phyloP scores from a whole-genome alignment of 176 grass and related monocot species.

The Carex littledalei region DNA sequence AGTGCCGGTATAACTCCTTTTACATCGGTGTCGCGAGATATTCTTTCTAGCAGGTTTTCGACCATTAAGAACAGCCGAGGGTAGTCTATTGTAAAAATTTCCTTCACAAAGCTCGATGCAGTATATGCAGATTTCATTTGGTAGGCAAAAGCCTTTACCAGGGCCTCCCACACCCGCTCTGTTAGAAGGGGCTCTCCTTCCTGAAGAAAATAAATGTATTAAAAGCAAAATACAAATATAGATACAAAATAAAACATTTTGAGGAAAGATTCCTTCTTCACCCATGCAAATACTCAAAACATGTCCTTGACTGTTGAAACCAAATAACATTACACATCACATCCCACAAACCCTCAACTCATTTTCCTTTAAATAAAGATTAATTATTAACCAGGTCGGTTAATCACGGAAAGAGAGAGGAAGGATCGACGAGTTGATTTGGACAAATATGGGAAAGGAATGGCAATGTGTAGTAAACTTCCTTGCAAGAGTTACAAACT shows the following conservation, averaged over 20 bases:
- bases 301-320: background rate
- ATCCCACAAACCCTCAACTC: background rate
- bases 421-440: background rate
- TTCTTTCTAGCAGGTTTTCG: slow-evolving; percentile 92
- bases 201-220: slow-evolving; percentile 33
- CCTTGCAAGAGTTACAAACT: background rate
- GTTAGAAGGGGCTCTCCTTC: slow-evolving; percentile 95
- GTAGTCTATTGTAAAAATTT: slow-evolving; percentile 96
- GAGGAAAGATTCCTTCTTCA: background rate
- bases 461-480: background rate
- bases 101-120: slow-evolving; percentile 95
- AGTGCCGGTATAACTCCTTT: slow-evolving; percentile 87
- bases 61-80: slow-evolving; percentile 86
- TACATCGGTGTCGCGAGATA: slow-evolving; percentile 83
- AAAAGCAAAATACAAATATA: slow-evolving; percentile 18
- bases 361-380: background rate
- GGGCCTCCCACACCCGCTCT: slow-evolving; percentile 94
- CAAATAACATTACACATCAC: background rate
- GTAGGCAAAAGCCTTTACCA: slow-evolving; percentile 89
- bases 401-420: background rate
- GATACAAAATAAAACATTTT: background rate
- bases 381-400: background rate
- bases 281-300: background rate
- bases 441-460: background rate
- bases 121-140: slow-evolving; percentile 95